Conservation (phyloP, 257 asterid species). For the Rauvolfia tetraphylla region DNA sequence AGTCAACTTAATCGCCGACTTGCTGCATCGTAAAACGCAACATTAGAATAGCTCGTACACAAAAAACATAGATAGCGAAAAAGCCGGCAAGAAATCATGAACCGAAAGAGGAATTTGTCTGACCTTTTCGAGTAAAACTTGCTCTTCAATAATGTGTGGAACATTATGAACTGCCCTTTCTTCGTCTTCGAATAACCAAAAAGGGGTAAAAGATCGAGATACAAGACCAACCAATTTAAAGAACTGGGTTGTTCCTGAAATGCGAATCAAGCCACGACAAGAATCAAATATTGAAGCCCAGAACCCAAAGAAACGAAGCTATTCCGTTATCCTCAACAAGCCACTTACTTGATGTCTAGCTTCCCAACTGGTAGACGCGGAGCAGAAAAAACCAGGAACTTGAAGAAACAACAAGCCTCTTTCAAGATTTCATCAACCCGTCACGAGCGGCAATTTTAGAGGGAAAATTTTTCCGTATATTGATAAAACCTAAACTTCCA, state of each 20-base stretch:
- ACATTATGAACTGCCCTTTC: constrained; percentile 39
- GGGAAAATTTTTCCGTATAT: background rate
- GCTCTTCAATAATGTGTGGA: constrained; percentile 58
- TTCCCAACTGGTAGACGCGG: background rate
- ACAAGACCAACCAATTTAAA: constrained; percentile 11
- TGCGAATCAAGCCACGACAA: constrained; percentile 24
- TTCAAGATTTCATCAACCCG: constrained; percentile 11
- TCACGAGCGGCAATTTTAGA: background rate
- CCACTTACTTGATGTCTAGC: background rate
- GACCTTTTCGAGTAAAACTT: constrained; percentile 69
- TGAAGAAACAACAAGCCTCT: background rate
- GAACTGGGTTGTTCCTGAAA: constrained; percentile 22
- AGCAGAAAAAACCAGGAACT: constrained; percentile 7
- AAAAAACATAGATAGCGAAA: background rate
- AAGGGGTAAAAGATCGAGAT: background rate
- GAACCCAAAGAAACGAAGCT: constrained; percentile 46
- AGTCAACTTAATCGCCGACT: constrained; percentile 55
- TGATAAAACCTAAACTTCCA: background rate
- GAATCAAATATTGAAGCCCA: constrained; percentile 26
- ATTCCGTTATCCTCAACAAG: constrained; percentile 7
- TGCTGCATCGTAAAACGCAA: constrained; percentile 40
- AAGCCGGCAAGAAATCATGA: background rate
- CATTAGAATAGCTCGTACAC: background rate
- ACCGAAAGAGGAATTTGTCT: constrained; percentile 8
- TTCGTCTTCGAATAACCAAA: background rate